Evolutionary conservation across 352 stramenopile species (phyloP).

Genomic region (Aphanomyces cochlioides): DNA sequence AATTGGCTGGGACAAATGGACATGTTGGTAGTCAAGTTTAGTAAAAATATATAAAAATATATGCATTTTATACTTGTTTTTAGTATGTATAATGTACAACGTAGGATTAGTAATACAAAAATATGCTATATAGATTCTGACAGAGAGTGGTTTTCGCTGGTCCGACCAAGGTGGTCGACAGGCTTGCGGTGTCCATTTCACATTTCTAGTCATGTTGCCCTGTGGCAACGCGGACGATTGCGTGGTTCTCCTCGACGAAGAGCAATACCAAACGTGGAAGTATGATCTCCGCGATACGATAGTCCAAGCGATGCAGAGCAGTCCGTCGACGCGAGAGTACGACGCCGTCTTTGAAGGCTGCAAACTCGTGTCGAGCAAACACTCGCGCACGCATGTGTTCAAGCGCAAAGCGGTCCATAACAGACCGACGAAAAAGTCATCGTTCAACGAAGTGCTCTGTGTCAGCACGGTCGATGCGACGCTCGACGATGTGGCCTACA

Average conservation of each 20-base stretch:
- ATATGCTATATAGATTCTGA: too few relatives aligned
- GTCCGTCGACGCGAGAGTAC: neutral
- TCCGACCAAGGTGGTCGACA: too few relatives aligned
- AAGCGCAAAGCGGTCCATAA: conserved; percentile 13
- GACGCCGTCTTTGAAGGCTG: conserved; percentile 25
- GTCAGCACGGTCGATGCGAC: neutral
- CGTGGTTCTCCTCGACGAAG: conserved; percentile 10
- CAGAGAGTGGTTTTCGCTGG: too few relatives aligned
- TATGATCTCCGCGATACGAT: conserved; percentile 9
- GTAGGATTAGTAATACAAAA: too few relatives aligned
- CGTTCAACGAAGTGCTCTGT: conserved; percentile 22
- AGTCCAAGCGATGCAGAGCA: conserved; percentile 15
- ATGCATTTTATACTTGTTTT: too few relatives aligned
- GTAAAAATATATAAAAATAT: too few relatives aligned
- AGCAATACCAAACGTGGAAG: conserved; percentile 18
- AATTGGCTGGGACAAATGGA: too few relatives aligned
- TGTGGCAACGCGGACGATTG: too few relatives aligned
- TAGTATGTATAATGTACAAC: too few relatives aligned
- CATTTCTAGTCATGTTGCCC: too few relatives aligned
- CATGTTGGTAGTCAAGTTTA: too few relatives aligned
- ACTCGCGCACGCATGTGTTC: neutral
- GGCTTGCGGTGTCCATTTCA: too few relatives aligned
- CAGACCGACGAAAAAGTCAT: neutral
- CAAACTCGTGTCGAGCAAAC: neutral
- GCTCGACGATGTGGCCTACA: conserved; percentile 11